Base-by-base conservation (phyloP, 306 rosid genomes). In the Argentina anserina region DNA sequence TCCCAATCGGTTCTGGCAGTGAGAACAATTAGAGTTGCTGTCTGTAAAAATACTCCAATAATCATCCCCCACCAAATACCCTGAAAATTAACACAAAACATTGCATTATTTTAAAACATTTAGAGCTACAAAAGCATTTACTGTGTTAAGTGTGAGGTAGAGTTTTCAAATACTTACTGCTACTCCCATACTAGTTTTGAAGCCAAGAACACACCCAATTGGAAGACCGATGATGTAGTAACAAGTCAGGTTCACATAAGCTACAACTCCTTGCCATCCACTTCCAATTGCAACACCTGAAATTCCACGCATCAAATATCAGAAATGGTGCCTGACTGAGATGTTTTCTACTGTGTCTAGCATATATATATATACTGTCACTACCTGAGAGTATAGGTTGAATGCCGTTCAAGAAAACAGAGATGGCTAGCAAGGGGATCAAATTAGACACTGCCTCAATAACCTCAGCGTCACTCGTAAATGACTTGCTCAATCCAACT, bases 21-120 rank as follows among this genome's bases (percentile, higher is more conserved):
- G 13, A 90, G 71, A 68, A 90, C 50, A 53, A 87, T 78, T 29
- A 86, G 89, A 67, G 86, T 65, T 4, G 42, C 0, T 78, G 96
- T 90, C 74, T 90, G 96, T 72, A 86, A n/a, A 71, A 86, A 65
- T 77, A 90, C 93, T 74, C 91, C 96, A 77, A 86, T 71, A 70
- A 90, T 79, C 93, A 87, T 84, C 2, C 91, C 92, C 95, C 95
- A 89, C 90, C 90, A 87, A 15, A 87, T 90, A 6, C 90, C 96
- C 92, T 87, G 73, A 42, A 67, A 69, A 15, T 2, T 33, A 8
- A 42, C 17, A 34, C 7, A 5, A 41, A 41, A 33, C n/a, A 72
- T 20, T 28, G 36, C 61, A 61, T 70, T 53, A 4, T 3, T 25
- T 72, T 59, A 43, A 4, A 2, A n/a, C 46, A 60, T 21, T 7